Evolutionary conservation across 2,329 filamentous ascomycete genomes (phyloP).

Genomic region (Aschersonia sp.): DNA sequence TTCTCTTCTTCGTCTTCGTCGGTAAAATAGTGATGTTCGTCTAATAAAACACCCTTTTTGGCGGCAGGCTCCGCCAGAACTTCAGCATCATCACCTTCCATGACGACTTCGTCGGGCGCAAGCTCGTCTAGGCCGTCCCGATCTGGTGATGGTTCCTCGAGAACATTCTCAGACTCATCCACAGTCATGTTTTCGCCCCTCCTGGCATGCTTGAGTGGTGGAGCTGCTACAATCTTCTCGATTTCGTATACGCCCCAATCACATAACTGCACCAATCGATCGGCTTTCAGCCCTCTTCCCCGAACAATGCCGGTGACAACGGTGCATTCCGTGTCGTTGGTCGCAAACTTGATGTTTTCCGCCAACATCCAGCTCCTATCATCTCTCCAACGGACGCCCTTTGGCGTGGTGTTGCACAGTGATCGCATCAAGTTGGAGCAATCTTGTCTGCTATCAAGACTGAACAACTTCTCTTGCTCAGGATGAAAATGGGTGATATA

Average conservation of each 20-base stretch:
- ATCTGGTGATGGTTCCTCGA: slow-evolving; percentile 64
- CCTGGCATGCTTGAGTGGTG: slow-evolving; percentile 45
- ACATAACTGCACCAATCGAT: slow-evolving; percentile 79
- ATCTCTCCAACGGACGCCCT: slow-evolving; percentile 90
- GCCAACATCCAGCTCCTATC: slow-evolving; percentile 92
- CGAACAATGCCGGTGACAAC: slow-evolving; percentile 74
- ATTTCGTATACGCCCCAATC: slow-evolving; percentile 94
- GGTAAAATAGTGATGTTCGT: slow-evolving; percentile 96
- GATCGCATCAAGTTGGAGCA: slow-evolving; percentile 83
- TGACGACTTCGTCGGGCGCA: slow-evolving; percentile 72
- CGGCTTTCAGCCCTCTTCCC: slow-evolving; percentile 75
- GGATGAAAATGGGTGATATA: slow-evolving; percentile 94
- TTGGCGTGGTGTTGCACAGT: slow-evolving; percentile 81
- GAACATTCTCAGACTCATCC: slow-evolving; percentile 36
- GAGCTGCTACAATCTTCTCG: slow-evolving; percentile 71
- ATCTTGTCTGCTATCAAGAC: slow-evolving; percentile 77
- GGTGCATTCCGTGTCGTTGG: slow-evolving; percentile 45
- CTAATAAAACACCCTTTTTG: slow-evolving; percentile 79
- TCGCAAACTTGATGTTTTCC: slow-evolving; percentile 64
- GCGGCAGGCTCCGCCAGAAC: slow-evolving; percentile 32
- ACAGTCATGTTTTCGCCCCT: slow-evolving; percentile 56
- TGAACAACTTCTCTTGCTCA: slow-evolving; percentile 80
- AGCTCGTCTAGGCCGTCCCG: slow-evolving; percentile 72
- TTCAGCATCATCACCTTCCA: slow-evolving; percentile 52
- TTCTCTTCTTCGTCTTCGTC: slow-evolving; percentile 52